Conservation (phyloP, 176 grass and related monocot species). For the Chrysopogon serrulatus region DNA sequence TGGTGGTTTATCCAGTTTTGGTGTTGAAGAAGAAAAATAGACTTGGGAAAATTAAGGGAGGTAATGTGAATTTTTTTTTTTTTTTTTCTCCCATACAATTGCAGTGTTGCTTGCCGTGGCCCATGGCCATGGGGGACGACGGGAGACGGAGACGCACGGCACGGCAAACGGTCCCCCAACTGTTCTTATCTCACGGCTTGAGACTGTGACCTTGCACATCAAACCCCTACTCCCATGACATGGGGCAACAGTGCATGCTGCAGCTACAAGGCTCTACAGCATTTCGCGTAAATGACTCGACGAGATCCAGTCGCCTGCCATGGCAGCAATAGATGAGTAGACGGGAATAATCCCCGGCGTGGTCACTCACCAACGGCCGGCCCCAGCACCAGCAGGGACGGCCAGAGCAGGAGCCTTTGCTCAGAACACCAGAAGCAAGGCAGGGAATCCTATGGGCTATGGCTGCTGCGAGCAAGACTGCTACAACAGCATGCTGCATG, state of each 20-base stretch:
- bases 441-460: slow-evolving; percentile 26
- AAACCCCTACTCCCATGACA: background rate
- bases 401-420: background rate
- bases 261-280: background rate
- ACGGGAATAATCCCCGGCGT: background rate
- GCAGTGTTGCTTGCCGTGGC: background rate
- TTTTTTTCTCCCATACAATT: too few species aligned
- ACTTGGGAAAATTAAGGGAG: too few species aligned
- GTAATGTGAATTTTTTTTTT: too few species aligned
- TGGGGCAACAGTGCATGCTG: background rate
- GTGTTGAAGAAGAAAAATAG: too few species aligned
- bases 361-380: background rate
- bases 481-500: background rate
- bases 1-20: too few species aligned
- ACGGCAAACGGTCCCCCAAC: background rate
- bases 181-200: background rate
- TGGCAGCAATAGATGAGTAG: too few species aligned
- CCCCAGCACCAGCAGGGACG: too few species aligned
- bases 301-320: background rate
- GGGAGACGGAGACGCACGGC: background rate
- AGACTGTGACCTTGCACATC: background rate
- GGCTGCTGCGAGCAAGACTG: background rate
- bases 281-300: background rate
- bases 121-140: too few species aligned
- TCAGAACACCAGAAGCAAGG: background rate